Percentiles rank a stretch among this genome's conserved stretches.
phyloP scores from a whole-genome alignment of 2,329 filamentous ascomycete species.

The Diplocarpon rosae region DNA sequence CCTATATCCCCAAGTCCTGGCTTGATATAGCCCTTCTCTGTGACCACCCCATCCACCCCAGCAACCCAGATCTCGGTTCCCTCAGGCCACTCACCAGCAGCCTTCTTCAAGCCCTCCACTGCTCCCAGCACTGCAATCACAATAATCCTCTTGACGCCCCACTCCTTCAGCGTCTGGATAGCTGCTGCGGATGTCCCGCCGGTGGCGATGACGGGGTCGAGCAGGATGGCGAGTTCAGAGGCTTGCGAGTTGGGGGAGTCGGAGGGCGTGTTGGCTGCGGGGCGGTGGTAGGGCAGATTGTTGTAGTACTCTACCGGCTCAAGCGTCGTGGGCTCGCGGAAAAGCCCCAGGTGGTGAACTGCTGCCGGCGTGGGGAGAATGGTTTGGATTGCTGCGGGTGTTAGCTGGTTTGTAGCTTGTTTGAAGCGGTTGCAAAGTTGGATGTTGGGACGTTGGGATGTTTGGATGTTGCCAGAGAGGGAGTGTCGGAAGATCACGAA shows the following conservation, averaged over 20 bases:
- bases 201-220: slow-evolving; percentile 90
- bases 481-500: slow-evolving; percentile 27
- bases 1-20: slow-evolving; percentile 86
- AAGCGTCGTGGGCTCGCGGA: slow-evolving; percentile 78
- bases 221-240: slow-evolving; percentile 63
- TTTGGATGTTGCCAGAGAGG: not conserved
- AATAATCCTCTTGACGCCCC: slow-evolving; percentile 76
- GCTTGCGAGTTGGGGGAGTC: slow-evolving; percentile 29
- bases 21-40: slow-evolving; percentile 77
- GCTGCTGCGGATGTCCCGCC: slow-evolving; percentile 83
- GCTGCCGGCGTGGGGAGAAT: slow-evolving; percentile 72
- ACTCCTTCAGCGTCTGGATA: slow-evolving; percentile 79
- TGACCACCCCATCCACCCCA: slow-evolving; percentile 63
- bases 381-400: slow-evolving; percentile 57
- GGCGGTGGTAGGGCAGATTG: slow-evolving; percentile 70
- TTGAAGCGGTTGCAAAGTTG: not conserved
- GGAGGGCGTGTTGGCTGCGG: slow-evolving; percentile 31
- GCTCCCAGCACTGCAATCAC: slow-evolving; percentile 69
- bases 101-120: slow-evolving; percentile 55
- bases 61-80: slow-evolving; percentile 74
- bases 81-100: slow-evolving; percentile 68
- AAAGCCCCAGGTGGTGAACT: slow-evolving; percentile 89
- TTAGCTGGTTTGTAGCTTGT: slow-evolving; percentile 2
- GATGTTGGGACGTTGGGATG: not conserved
- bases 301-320: slow-evolving; percentile 97